A percentile compares a stretch with the other conserved stretches of the same genome.
Evolutionary conservation across 2,329 filamentous ascomycete genomes (phyloP).

Genomic region (Penicillium sp.): DNA sequence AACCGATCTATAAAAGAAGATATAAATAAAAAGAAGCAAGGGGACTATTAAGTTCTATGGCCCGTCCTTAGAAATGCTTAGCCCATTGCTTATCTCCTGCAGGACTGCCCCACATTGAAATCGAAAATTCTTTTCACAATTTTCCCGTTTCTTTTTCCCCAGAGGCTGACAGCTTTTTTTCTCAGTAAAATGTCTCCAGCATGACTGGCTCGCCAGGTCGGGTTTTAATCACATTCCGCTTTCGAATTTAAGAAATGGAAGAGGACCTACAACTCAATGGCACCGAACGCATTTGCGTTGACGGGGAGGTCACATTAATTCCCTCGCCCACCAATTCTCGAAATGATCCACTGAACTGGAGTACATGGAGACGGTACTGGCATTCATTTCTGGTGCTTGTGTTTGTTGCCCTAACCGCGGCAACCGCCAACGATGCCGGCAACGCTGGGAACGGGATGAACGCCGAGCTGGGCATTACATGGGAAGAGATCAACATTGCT

Average conservation of each 20-base stretch:
- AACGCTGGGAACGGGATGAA: slow-evolving; percentile 52
- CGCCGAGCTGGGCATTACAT: slow-evolving; percentile 51
- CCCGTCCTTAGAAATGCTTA: not conserved
- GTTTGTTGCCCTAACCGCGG: slow-evolving; percentile 55
- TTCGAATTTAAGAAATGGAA: slow-evolving; percentile 9
- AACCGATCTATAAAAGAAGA: too few species aligned
- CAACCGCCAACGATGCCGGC: slow-evolving; percentile 56
- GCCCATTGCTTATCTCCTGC: not conserved
- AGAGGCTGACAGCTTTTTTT: not conserved
- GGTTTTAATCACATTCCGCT: slow-evolving; percentile 3
- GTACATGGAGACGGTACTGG: slow-evolving; percentile 48
- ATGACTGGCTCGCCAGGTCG: not conserved
- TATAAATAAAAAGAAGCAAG: too few species aligned
- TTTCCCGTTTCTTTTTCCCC: not conserved
- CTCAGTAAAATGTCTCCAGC: slow-evolving; percentile 5
- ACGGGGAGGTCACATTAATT: slow-evolving; percentile 50
- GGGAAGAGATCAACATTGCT: slow-evolving; percentile 55
- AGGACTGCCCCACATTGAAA: not conserved
- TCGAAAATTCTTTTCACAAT: not conserved
- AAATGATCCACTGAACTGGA: slow-evolving; percentile 55
- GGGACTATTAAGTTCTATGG: not conserved
- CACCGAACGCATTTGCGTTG: slow-evolving; percentile 24
- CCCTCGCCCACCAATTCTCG: slow-evolving; percentile 54
- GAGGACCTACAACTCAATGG: slow-evolving; percentile 22
- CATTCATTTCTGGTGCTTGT: slow-evolving; percentile 53